These are phyloP conservation scores for Skeletonema menzelii DNA, from an alignment of 108 stramenopile genomes.

Conservation along the genomic window DNA sequence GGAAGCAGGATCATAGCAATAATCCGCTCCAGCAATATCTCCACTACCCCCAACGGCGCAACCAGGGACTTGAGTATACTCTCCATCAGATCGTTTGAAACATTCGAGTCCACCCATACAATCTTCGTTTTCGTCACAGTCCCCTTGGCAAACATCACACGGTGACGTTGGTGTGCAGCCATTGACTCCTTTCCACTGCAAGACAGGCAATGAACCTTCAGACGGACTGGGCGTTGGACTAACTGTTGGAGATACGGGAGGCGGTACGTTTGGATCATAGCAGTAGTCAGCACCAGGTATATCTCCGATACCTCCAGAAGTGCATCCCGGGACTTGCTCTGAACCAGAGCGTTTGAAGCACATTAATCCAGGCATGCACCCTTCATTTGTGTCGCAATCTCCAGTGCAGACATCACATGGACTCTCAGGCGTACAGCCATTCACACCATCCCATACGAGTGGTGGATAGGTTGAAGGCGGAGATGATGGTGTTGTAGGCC, in stretches of 20 bases:
- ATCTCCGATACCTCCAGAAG: constrained; percentile 39
- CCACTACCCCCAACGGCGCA: constrained; percentile 30
- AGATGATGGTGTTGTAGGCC: background rate
- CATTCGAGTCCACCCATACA: constrained; percentile 35
- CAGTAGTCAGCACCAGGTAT: constrained; percentile 42
- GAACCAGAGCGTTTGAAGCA: constrained; percentile 45
- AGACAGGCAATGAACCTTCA: background rate
- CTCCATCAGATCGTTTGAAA: constrained; percentile 35
- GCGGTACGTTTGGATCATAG: constrained; percentile 15
- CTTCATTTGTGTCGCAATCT: constrained; percentile 60
- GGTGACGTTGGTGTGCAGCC: constrained; percentile 35
- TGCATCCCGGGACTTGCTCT: constrained; percentile 64
- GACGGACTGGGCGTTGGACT: background rate
- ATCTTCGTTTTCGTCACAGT: constrained; percentile 59
- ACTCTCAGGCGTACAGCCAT: constrained; percentile 6
- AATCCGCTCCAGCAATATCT: constrained; percentile 44
- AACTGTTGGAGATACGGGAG: background rate
- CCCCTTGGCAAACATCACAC: constrained; percentile 59
- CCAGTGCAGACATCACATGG: constrained; percentile 61
- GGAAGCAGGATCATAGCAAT: constrained; percentile 22
- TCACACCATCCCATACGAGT: constrained; percentile 15
- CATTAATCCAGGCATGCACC: constrained; percentile 54
- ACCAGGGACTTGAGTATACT: constrained; percentile 27
- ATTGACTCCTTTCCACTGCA: constrained; percentile 30
- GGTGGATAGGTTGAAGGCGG: constrained; percentile 7